phyloP scores from a whole-genome alignment of 2,329 filamentous ascomycete species.

The Hypoxylon sp. region DNA sequence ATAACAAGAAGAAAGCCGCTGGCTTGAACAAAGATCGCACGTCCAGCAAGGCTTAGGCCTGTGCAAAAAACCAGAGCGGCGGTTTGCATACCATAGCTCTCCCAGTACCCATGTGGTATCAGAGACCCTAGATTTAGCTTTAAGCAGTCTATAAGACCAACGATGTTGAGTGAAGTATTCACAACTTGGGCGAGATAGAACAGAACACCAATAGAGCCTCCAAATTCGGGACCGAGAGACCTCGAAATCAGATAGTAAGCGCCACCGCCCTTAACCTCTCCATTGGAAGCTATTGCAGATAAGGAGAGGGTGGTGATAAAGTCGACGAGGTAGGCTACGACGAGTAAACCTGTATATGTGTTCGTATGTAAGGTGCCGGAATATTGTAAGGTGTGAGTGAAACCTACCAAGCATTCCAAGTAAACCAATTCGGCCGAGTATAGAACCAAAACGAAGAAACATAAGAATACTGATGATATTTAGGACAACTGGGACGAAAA shows the following conservation, averaged over 20 bases:
- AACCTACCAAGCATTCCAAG: conserved; percentile 80
- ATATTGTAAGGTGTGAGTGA: conserved; percentile 7
- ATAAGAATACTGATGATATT: conserved; percentile 93
- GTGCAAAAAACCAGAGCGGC: conserved; percentile 79
- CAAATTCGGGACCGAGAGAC: conserved; percentile 88
- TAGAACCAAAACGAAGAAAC: conserved; percentile 90
- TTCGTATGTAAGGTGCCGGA: conserved; percentile 19
- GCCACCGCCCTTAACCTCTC: conserved; percentile 87
- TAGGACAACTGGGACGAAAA: conserved; percentile 89
- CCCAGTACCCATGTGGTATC: conserved; percentile 81
- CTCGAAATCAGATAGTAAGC: conserved; percentile 91
- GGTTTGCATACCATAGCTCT: conserved; percentile 81
- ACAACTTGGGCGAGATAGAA: conserved; percentile 93
- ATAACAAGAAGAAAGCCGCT: conserved; percentile 82
- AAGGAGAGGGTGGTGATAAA: conserved; percentile 88
- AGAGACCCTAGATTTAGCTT: conserved; percentile 78
- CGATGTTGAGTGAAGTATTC: conserved; percentile 88
- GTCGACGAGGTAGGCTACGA: conserved; percentile 83
- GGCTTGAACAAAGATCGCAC: conserved; percentile 81
- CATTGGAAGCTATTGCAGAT: conserved; percentile 90
- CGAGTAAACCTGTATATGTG: conserved; percentile 71
- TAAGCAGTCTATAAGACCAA: conserved; percentile 86
- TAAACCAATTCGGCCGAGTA: conserved; percentile 83
- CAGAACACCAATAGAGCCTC: conserved; percentile 86
- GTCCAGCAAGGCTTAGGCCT: conserved; percentile 81